Conservation (phyloP, 371 early-diverging fungal species). For the Rhizomucor miehei region DNA sequence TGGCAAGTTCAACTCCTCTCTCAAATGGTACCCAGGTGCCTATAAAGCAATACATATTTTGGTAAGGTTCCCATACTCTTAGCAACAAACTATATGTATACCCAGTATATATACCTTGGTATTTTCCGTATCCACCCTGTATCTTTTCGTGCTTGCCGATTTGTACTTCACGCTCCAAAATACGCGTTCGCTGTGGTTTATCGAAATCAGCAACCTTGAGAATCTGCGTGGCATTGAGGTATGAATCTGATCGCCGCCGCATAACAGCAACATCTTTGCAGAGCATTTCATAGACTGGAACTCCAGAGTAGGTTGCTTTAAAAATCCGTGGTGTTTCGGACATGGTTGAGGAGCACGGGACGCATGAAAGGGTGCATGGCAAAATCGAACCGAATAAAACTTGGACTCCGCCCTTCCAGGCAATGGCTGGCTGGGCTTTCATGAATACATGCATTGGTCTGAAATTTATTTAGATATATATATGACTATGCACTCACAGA, state of each 20-base stretch:
- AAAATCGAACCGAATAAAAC: too few relatives aligned
- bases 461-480: too few relatives aligned
- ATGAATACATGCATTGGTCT: too few relatives aligned
- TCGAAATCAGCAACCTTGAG: constrained; percentile 92
- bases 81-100: background rate
- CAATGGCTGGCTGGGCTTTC: too few relatives aligned
- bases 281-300: constrained; percentile 88
- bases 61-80: background rate
- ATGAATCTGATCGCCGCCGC: constrained; percentile 81
- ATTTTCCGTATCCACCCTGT: constrained; percentile 96
- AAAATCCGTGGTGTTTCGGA: constrained; percentile 18
- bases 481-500: too few relatives aligned
- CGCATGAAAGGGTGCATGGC: too few relatives aligned
- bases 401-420: too few relatives aligned
- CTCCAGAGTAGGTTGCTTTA: constrained; percentile 86
- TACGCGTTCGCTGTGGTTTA: constrained; percentile 84
- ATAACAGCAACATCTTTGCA: constrained; percentile 85
- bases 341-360: background rate
- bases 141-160: constrained; percentile 86
- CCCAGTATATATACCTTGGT: too few relatives aligned
- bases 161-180: constrained; percentile 84
- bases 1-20: constrained; percentile 70
- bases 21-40: constrained; percentile 83
- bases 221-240: constrained; percentile 92
- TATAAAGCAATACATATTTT: constrained; percentile 14